Conservation (phyloP, 139 green algal genomes). For the Chlamydomonas urium region DNA sequence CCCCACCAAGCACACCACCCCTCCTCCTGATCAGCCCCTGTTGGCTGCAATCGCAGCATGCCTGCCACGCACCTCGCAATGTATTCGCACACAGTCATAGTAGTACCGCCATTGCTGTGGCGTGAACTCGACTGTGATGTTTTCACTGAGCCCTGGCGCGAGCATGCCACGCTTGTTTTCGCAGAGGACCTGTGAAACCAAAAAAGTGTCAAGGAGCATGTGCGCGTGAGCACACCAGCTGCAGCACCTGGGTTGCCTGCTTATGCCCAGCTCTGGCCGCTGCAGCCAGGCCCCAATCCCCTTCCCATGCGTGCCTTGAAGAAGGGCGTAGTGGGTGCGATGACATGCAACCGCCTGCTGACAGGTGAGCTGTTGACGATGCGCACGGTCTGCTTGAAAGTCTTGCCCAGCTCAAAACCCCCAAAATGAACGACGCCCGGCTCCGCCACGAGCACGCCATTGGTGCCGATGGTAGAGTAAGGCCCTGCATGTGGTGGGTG, state of each 20-base stretch:
- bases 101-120: slow-evolving; percentile 53
- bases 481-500: too few relatives aligned
- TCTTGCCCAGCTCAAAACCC: slow-evolving; percentile 37
- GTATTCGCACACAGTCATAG: slow-evolving; percentile 55
- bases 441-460: slow-evolving; percentile 1
- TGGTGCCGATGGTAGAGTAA: slow-evolving; percentile 5
- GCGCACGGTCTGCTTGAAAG: slow-evolving; percentile 22
- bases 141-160: slow-evolving; percentile 48
- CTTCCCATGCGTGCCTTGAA: slow-evolving; percentile 40
- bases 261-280: too few relatives aligned
- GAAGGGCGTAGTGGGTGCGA: slow-evolving; percentile 35
- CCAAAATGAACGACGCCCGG: slow-evolving; percentile 42
- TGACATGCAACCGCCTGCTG: slow-evolving; percentile 32
- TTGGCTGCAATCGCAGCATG: not conserved
- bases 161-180: slow-evolving; percentile 48
- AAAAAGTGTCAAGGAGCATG: too few relatives aligned
- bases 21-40: not conserved
- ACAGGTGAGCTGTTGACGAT: slow-evolving; percentile 10
- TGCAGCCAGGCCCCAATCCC: too few relatives aligned
- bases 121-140: slow-evolving; percentile 51
- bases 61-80: slow-evolving; percentile 44
- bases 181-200: slow-evolving; percentile 40
- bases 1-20: too few relatives aligned
- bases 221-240: too few relatives aligned
- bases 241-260: too few relatives aligned